Percentiles rank a stretch among this genome's conserved stretches.
phyloP scores from a whole-genome alignment of 176 grass and related monocot species.

The Luzula sylvatica region DNA sequence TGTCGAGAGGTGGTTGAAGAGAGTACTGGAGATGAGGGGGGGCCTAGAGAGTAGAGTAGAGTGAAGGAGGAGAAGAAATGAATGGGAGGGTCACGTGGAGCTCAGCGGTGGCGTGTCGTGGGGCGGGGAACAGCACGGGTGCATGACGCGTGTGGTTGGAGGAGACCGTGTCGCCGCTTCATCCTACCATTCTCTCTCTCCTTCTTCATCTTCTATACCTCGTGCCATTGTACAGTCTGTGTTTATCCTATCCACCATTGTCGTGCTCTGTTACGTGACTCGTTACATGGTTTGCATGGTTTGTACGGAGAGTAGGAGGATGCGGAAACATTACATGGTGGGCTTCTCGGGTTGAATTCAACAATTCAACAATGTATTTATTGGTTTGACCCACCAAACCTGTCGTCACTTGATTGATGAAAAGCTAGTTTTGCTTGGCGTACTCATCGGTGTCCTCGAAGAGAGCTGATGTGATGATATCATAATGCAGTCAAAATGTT shows the following conservation, averaged over 20 bases:
- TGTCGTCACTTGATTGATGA: not conserved
- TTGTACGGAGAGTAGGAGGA: too few relatives aligned
- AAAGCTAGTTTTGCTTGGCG: not conserved
- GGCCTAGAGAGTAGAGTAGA: not conserved
- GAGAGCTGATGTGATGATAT: not conserved
- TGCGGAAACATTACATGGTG: too few relatives aligned
- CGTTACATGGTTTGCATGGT: too few relatives aligned
- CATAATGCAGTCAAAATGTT: too few relatives aligned
- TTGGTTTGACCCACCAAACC: conserved; percentile 12
- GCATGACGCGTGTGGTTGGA: not conserved
- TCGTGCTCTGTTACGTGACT: too few relatives aligned
- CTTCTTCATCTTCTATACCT: not conserved
- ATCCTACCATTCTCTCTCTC: not conserved
- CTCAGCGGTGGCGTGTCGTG: conserved; percentile 37
- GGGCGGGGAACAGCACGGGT: conserved; percentile 35
- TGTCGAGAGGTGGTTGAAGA: conserved; percentile 14
- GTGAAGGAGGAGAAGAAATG: not conserved
- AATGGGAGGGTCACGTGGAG: conserved; percentile 7
- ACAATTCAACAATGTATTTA: not conserved
- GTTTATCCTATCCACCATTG: too few relatives aligned
- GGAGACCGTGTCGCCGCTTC: conserved; percentile 20
- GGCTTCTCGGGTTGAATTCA: too few relatives aligned
- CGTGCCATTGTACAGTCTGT: too few relatives aligned
- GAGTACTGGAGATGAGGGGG: conserved; percentile 11
- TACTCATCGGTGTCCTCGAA: not conserved